Evolutionary conservation across 2,329 filamentous ascomycete genomes (phyloP), one percentile per base, ranked within the genome.

Genomic region (Tolypocladium nubicola): DNA sequence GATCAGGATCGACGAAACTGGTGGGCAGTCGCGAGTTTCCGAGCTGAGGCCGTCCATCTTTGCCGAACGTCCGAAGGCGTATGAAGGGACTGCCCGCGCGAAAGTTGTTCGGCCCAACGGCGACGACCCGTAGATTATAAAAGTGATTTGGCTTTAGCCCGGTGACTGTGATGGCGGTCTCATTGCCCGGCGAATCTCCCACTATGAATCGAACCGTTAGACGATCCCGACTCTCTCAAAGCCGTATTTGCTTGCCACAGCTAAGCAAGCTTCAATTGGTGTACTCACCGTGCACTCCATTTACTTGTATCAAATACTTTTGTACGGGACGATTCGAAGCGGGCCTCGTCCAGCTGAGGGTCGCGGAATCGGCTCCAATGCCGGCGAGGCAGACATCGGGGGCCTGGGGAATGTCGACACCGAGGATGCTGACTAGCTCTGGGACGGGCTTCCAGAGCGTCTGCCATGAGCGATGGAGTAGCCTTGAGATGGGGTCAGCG

Each of bases 101-200:
- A 66, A 97, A 97, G 71, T 94, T 95, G 64, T 92, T 90, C 37
- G 87, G 84, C 53, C 93, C 96, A 56, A 97, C 88, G 43, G 93
- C 90, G 63, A 97, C 89, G 56, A 97, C 90, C 59, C 93, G 87
- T 35, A 99, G 86, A 62, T 96, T 95, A 74, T 97, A 97, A 66
- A 92, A 95, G 66, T 89, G 89, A 62, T 88, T 86, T 0, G 94
- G 91, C 65, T 88, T 86, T 9, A 99, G 79, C 43, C 92, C 90
- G 38, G 88, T 91, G 57, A 99, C 91, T 52, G 89, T 92, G 56
- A 97, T 91, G n/a, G 90, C 72, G 47, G 70, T 67, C 55, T 74
- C 72, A 38, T 71, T 71, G 35, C 70, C 71, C 9, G 69, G 86
- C 50, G 92, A 90, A 67, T 96, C 90, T 65, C 92, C 94, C 62